Percentiles rank a stretch among this genome's conserved stretches.
phyloP scores from a whole-genome alignment of 352 stramenopile genomes.

The Globisporangium ultimum region DNA sequence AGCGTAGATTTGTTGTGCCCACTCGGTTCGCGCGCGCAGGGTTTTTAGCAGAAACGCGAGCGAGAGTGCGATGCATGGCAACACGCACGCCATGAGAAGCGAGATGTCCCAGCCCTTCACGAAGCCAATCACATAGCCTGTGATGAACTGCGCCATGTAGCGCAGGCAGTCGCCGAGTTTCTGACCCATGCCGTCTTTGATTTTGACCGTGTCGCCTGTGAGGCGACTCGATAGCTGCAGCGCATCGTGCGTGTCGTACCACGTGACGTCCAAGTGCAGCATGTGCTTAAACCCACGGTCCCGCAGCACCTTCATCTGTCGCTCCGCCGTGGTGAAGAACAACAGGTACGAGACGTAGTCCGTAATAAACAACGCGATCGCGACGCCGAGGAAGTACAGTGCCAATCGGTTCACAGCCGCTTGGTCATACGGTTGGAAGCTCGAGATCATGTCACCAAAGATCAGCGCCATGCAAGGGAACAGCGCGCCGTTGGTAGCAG shows the following conservation, averaged over 20 bases:
- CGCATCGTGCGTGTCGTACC: conserved; percentile 20
- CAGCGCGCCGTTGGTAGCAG: conserved; percentile 10
- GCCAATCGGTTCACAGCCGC: conserved; percentile 9
- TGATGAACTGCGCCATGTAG: conserved; percentile 20
- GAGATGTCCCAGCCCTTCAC: conserved; percentile 21
- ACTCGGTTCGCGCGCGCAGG: conserved; percentile 8
- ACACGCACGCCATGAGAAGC: conserved; percentile 22
- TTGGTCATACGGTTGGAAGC: conserved; percentile 3
- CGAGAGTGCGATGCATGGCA: conserved; percentile 20
- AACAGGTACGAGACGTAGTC: conserved; percentile 17
- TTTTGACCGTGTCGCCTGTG: conserved; percentile 25
- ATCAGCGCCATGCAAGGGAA: conserved; percentile 18
- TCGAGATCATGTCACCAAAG: conserved; percentile 17
- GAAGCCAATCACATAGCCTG: conserved; percentile 22
- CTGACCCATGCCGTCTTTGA: conserved; percentile 30
- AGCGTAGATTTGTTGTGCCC: conserved; percentile 20
- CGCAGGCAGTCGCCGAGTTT: conserved; percentile 22
- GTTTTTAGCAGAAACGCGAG: conserved; percentile 20
- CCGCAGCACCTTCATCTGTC: conserved; percentile 24
- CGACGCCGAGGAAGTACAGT: conserved; percentile 18
- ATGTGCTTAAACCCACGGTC: conserved; percentile 17
- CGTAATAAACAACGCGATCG: conserved; percentile 14
- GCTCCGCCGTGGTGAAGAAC: conserved; percentile 18
- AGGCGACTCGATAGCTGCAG: conserved; percentile 19
- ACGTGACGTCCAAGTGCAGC: conserved; percentile 25